Percentiles rank a stretch among this genome's conserved stretches.
Evolutionary conservation across 2,329 filamentous ascomycete genomes (phyloP).

Genomic region (Ophioceras dolichostomum): DNA sequence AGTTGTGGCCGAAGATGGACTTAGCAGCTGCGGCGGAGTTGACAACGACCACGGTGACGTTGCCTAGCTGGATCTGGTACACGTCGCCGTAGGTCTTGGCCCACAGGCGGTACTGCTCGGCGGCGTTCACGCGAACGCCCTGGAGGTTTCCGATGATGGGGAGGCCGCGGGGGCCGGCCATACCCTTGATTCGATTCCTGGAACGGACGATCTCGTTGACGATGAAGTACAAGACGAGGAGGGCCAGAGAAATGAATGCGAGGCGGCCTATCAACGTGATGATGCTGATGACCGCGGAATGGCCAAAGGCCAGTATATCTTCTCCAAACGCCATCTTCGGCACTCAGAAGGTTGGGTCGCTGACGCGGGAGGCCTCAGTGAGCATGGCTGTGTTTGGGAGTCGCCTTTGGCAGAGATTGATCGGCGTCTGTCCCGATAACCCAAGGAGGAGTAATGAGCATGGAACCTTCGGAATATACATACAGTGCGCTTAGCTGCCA

Average conservation of each 20-base stretch:
- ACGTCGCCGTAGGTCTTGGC: conserved; percentile 30
- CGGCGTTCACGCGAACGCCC: conserved; percentile 7
- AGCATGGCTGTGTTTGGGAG: too few relatives aligned
- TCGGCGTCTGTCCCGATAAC: too few relatives aligned
- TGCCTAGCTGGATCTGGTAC: conserved; percentile 45
- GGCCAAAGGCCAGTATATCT: too few relatives aligned
- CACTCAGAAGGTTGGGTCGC: too few relatives aligned
- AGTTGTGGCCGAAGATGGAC: conserved; percentile 28
- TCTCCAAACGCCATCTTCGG: too few relatives aligned
- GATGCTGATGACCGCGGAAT: too few relatives aligned
- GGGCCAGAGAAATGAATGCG: not conserved
- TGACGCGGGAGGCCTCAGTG: too few relatives aligned
- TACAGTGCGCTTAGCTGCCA: too few relatives aligned
- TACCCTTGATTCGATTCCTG: conserved; percentile 1
- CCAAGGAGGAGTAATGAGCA: too few relatives aligned
- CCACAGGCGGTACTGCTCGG: conserved; percentile 3
- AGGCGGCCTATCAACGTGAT: too few relatives aligned
- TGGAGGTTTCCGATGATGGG: conserved; percentile 10
- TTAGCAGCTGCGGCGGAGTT: conserved; percentile 40
- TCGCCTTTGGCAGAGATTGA: too few relatives aligned
- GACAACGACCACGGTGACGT: conserved; percentile 41
- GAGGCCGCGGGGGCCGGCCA: conserved; percentile 8
- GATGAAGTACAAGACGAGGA: conserved; percentile 2
- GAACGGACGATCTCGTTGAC: conserved; percentile 3
- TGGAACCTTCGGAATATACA: too few relatives aligned